phyloP scores from a whole-genome alignment of 805 yeast genomes.

The Nakazawaea ishiwadae region DNA sequence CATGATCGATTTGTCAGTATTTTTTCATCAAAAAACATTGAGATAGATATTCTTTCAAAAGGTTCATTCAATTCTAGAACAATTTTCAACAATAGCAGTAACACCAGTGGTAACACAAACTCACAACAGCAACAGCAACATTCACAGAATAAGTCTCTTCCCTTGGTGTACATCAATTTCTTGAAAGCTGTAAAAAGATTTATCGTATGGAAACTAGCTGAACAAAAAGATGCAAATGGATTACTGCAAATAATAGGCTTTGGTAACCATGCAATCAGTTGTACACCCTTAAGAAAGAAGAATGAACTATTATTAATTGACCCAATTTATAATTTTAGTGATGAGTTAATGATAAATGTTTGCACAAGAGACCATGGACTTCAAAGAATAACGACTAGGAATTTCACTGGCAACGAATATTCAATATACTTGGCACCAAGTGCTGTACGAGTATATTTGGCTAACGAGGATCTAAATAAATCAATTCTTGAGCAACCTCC shows the following conservation, averaged over 20 bases:
- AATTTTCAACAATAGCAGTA: conserved; percentile 8
- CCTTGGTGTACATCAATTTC: conserved; percentile 36
- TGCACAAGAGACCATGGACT: conserved; percentile 21
- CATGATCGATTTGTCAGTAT: background rate
- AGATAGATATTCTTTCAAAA: conserved; percentile 1
- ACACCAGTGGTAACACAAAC: background rate
- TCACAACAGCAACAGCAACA: background rate
- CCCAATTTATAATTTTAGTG: conserved; percentile 41
- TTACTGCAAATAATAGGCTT: conserved; percentile 39
- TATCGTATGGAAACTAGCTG: conserved; percentile 24
- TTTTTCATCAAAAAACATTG: background rate
- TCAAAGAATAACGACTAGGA: conserved; percentile 16
- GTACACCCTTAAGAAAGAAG: conserved; percentile 12
- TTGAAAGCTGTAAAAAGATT: conserved; percentile 44
- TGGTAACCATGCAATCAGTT: conserved; percentile 39
- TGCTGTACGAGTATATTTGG: conserved; percentile 45
- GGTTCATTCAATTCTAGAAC: conserved; percentile 12
- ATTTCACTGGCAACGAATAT: conserved; percentile 23
- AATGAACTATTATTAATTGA: conserved; percentile 32
- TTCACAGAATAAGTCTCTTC: conserved; percentile 7
- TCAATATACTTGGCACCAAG: conserved; percentile 51
- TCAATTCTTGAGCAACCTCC: conserved; percentile 37
- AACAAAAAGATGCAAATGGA: conserved; percentile 25
- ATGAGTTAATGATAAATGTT: conserved; percentile 37
- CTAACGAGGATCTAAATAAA: conserved; percentile 26